Conservation (phyloP, 805 yeast species). For the Candida nanaspora region DNA sequence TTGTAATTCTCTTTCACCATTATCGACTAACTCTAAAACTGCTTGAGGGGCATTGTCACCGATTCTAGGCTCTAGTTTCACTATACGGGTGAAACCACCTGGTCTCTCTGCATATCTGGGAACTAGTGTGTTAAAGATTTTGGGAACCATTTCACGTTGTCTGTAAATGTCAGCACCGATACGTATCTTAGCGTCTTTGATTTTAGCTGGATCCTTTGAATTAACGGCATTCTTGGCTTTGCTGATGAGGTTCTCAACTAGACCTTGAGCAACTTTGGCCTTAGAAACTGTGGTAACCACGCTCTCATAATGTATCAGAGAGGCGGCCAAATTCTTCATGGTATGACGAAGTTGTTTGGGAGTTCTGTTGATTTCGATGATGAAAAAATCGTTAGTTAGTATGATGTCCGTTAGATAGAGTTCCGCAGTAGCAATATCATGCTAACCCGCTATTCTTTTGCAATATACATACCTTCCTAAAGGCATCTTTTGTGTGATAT, state of each 20-base stretch:
- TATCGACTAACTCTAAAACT: constrained; percentile 77
- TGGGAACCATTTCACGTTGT: constrained; percentile 47
- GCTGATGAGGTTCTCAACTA: constrained; percentile 58
- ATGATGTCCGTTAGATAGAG: not conserved
- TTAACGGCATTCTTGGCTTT: constrained; percentile 36
- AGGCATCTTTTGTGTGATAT: not conserved
- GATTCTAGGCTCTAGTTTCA: constrained; percentile 75
- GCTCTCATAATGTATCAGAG: constrained; percentile 59
- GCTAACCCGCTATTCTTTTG: too few species aligned
- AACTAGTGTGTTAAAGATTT: constrained; percentile 57
- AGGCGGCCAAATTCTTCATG: constrained; percentile 58
- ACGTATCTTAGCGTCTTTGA: constrained; percentile 21
- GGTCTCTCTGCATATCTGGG: constrained; percentile 54
- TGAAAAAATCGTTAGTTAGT: not conserved
- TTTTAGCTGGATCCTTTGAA: constrained; percentile 9
- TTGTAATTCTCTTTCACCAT: constrained; percentile 49
- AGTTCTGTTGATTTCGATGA: constrained; percentile 23
- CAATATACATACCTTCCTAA: constrained; percentile 8
- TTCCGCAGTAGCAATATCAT: too few species aligned
- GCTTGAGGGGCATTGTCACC: constrained; percentile 92
- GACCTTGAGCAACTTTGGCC: constrained; percentile 60
- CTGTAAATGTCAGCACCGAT: constrained; percentile 36
- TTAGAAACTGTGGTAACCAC: constrained; percentile 72
- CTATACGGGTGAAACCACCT: constrained; percentile 83
- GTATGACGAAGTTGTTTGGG: constrained; percentile 48